Base-by-base conservation (phyloP, 805 yeast species). In the Pichia rugopelliculosa region DNA sequence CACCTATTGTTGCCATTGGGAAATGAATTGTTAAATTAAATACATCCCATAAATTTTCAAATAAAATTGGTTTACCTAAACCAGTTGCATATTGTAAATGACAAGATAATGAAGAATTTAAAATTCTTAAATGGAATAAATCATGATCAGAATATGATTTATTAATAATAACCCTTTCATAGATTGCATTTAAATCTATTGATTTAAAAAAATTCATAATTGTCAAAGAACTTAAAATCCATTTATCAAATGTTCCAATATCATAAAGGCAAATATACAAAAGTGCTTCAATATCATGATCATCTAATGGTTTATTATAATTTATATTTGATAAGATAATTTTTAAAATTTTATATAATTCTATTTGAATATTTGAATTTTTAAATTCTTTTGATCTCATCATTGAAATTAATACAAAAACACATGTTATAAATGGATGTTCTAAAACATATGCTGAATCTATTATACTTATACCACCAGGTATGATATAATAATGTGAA, bases 401-500 rank as follows among this genome's bases (percentile, higher is more conserved):
- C 80, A 76, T 76, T 0, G 80, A 78, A 44, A 77, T 61, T 21
- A 76, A 62, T 3, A 74, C 76, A 60, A 73, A 76, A 1, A 75
- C 80, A 49, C 80, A 74, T 0, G 80, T 66, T 21, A 75, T 77
- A 50, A 78, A 77, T 4, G 80, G 75, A 58, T 78, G 82, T 27
- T 68, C 66, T 17, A 62, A 54, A 5, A 75, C 82, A 56, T 74
- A 79, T 11, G 63, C 62, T 36, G 70, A 58, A 37, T 72, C 67
- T 12, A 78, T 69, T 27, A 69, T 70, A 34, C 69, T 74, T n/a
- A 77, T 68, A 6, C 82, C 82, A 11, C 82, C 82, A 1, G 83
- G 83, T 6, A 77, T 73, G 40, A 79, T 76, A 80, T 82, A 79
- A 56, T 74, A 76, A 55, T 76, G 81, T 3, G 83, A 77, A 39